Conservation (phyloP, 495 filamentous ascomycete species). For the Podospora pseudopauciseta region DNA sequence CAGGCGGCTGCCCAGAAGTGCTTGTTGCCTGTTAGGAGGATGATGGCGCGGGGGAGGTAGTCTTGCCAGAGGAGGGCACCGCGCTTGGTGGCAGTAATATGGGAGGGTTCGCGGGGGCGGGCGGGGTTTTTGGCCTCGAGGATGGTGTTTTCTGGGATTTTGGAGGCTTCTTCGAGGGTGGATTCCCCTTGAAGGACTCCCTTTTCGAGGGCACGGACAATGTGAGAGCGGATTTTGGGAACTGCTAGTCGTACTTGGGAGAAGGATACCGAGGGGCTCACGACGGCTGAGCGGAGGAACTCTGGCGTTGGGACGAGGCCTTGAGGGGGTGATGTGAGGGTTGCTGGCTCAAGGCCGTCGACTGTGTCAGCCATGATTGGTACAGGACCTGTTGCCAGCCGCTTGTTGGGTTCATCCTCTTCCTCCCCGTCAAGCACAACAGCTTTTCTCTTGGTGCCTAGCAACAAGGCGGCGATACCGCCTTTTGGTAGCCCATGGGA, state of each 20-base stretch:
- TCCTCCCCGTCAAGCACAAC: slow-evolving; percentile 63
- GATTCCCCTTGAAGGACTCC: slow-evolving; percentile 43
- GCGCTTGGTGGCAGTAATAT: slow-evolving; percentile 74
- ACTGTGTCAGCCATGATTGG: slow-evolving; percentile 70
- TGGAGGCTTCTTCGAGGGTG: slow-evolving; percentile 56
- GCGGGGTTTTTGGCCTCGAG: slow-evolving; percentile 52
- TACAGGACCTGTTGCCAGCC: slow-evolving; percentile 61
- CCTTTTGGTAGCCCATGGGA: slow-evolving; percentile 92
- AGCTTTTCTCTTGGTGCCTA: slow-evolving; percentile 90
- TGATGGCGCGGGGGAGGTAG: slow-evolving; percentile 75
- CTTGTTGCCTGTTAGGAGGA: slow-evolving; percentile 83
- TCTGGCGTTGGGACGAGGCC: slow-evolving; percentile 74
- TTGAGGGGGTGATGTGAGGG: slow-evolving; percentile 48
- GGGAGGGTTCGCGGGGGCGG: slow-evolving; percentile 71
- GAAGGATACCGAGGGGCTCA: slow-evolving; percentile 72
- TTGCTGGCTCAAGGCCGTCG: slow-evolving; percentile 70
- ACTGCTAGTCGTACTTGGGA: slow-evolving; percentile 88
- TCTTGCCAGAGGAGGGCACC: slow-evolving; percentile 91
- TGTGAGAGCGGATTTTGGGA: slow-evolving; percentile 78
- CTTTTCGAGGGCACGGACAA: slow-evolving; percentile 62
- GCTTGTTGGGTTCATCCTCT: slow-evolving; percentile 60
- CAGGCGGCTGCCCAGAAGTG: slow-evolving; percentile 89
- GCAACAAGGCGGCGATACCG: slow-evolving; percentile 74
- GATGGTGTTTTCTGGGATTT: slow-evolving; percentile 54
- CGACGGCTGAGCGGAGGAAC: slow-evolving; percentile 81